Evolutionary conservation across 2,329 filamentous ascomycete genomes (phyloP).

Genomic region (Aspergillus glaucus): DNA sequence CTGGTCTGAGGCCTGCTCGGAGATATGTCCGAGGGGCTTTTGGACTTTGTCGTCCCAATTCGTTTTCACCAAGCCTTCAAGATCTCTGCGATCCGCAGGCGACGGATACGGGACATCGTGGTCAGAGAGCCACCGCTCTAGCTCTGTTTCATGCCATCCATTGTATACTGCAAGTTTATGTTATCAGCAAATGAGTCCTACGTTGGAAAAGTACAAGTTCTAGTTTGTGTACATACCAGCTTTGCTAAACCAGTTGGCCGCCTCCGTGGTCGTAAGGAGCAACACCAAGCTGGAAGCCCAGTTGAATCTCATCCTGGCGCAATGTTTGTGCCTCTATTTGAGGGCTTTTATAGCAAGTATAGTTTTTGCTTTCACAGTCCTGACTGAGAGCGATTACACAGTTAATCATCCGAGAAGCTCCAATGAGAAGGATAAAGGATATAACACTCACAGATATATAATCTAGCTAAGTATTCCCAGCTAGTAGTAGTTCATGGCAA

Average conservation of each 20-base stretch:
- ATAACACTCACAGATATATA: not conserved
- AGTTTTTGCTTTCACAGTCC: not conserved
- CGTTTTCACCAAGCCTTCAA: slow-evolving; percentile 81
- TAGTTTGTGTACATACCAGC: slow-evolving; percentile 56
- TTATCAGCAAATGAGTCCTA: not conserved
- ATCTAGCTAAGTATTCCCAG: not conserved
- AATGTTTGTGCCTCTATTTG: not conserved
- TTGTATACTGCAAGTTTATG: slow-evolving; percentile 66
- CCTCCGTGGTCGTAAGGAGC: slow-evolving; percentile 61
- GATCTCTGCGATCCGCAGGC: slow-evolving; percentile 83
- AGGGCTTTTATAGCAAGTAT: not conserved
- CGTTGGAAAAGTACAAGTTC: not conserved
- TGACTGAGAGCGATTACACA: not conserved
- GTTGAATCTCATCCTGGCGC: slow-evolving; percentile 66
- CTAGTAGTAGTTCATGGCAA: slow-evolving; percentile 1
- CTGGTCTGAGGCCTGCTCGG: slow-evolving; percentile 67
- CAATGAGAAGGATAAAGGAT: not conserved
- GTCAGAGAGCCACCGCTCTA: slow-evolving; percentile 94
- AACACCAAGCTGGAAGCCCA: slow-evolving; percentile 63
- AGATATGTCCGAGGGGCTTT: slow-evolving; percentile 68
- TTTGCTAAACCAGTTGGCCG: slow-evolving; percentile 80
- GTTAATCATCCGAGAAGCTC: not conserved
- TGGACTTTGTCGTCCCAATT: slow-evolving; percentile 79
- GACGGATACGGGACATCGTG: slow-evolving; percentile 86
- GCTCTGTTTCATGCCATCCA: slow-evolving; percentile 97